Base-by-base conservation (phyloP, 164 flowering plant species). In the Saururus chinensis region DNA sequence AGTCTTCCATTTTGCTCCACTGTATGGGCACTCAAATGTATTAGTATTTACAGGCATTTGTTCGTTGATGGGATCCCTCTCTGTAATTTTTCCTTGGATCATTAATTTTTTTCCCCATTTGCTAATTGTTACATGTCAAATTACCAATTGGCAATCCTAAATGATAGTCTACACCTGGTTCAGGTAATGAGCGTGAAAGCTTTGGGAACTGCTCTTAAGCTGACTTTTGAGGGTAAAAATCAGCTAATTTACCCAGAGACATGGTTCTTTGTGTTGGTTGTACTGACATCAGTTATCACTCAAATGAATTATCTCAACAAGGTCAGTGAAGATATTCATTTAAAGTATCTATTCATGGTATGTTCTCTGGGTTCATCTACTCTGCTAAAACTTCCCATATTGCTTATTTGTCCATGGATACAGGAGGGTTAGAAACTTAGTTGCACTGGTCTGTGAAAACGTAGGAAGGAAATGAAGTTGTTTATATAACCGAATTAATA, bases 181-280 rank as follows among this genome's bases (percentile, higher is more conserved):
- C 79, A 88, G 96, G 96, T 88, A 52, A 81, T 88, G 17, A 82
- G 96, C 77, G 82, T 88, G 70, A 88, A 88, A 75, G 96, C 92
- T 54, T 76, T 88, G 69, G 96, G 96, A 68, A 86, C 83, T 62
- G 96, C 92, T 16, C 75, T 86, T 61, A 86, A 83, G 75, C 85
- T 88, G 57, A 84, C 96, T 23, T 51, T 86, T 51, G 92, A 88
- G 53, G 96, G 92, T 25, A 74, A 75, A 64, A 88, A 71, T 71
- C 96, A 88, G 76, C 59, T 86, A 17, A 71, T 77, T 22, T 88
- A 82, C 75, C 88, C 88, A 22, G 88, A 88, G 65, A 86, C 96
- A 63, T 86, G 96, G 96, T 77, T 81, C 68, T 84, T 88, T 51
- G 37, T 81, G 60, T 71, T 79, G 9, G 82, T 84, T 70, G 88